Evolutionary conservation across 257 asterid genomes (phyloP).

Genomic region (Fraxinus cuspidata): DNA sequence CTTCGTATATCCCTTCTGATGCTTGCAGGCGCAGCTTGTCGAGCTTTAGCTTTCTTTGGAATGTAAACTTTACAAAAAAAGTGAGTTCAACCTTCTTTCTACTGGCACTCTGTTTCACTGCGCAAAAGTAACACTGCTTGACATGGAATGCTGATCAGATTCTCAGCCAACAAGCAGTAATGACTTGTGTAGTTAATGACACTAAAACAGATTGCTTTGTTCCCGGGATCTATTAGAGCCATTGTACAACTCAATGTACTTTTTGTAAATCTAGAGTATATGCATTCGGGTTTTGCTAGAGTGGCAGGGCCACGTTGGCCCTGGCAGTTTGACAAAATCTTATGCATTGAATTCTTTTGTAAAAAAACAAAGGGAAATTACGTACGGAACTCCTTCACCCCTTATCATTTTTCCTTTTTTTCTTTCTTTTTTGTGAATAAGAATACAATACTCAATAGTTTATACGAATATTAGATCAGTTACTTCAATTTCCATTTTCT

Average conservation of each 20-base stretch:
- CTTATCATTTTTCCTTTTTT: too few relatives aligned
- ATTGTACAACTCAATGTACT: neutral
- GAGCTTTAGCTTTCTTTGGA: constrained; percentile 53
- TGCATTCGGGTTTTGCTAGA: neutral
- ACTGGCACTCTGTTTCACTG: neutral
- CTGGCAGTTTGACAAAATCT: too few relatives aligned
- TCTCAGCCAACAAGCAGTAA: neutral
- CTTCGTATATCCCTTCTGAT: constrained; percentile 51
- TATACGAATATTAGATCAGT: neutral
- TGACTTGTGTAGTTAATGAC: neutral
- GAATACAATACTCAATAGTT: neutral
- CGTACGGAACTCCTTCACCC: neutral
- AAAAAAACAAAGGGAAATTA: neutral
- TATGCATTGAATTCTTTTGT: neutral
- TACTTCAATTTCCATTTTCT: too few relatives aligned
- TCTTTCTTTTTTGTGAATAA: neutral
- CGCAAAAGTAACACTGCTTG: neutral
- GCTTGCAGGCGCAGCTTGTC: constrained; percentile 50
- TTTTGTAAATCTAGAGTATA: neutral
- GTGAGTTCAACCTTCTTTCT: constrained; percentile 21
- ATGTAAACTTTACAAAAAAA: constrained; percentile 47
- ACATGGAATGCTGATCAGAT: constrained; percentile 7
- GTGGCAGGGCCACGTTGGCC: too few relatives aligned
- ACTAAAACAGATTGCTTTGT: neutral
- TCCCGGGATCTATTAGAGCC: neutral